A percentile compares a stretch with the other conserved stretches of the same genome.
These are phyloP conservation scores for Hypsizygus ulmarius DNA, from an alignment of 1,284 basidiomycete species.

Conservation along the genomic window DNA sequence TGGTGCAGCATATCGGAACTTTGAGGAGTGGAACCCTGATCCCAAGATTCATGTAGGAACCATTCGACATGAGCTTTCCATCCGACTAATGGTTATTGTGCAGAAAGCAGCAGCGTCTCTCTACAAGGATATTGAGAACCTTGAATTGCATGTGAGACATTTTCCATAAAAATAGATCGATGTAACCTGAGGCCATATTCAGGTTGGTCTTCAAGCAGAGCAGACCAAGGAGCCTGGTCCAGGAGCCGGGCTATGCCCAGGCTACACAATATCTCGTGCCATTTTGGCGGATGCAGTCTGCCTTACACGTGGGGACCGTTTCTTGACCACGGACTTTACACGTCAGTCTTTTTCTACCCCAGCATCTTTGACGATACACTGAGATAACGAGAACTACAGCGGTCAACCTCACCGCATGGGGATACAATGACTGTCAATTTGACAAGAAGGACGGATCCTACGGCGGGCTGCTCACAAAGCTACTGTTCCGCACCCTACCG, in stretches of 20 bases:
- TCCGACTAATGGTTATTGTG: background rate
- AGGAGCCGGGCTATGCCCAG: slow-evolving; percentile 84
- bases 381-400: slow-evolving; percentile 38
- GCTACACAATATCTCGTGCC: slow-evolving; percentile 82
- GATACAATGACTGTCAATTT: slow-evolving; percentile 67
- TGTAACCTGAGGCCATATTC: background rate
- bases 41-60: slow-evolving; percentile 54
- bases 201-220: slow-evolving; percentile 77
- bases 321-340: slow-evolving; percentile 75
- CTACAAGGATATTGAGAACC: slow-evolving; percentile 73
- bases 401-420: slow-evolving; percentile 73
- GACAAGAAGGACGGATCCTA: slow-evolving; percentile 66
- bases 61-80: too few species aligned
- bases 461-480: slow-evolving; percentile 69
- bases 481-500: slow-evolving; percentile 71
- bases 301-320: slow-evolving; percentile 73
- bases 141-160: slow-evolving; percentile 64
- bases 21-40: slow-evolving; percentile 80
- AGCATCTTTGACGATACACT: background rate
- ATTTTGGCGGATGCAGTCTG: slow-evolving; percentile 83
- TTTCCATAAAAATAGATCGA: background rate
- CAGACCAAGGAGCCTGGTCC: slow-evolving; percentile 66
- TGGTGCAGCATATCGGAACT: slow-evolving; percentile 53
- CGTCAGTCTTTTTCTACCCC: slow-evolving; percentile 36
- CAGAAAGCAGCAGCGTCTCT: slow-evolving; percentile 64